A percentile compares a stretch with the other conserved stretches of the same genome.
Evolutionary conservation across 1,284 basidiomycete genomes (phyloP).

Genomic region (Boletus mariae): DNA sequence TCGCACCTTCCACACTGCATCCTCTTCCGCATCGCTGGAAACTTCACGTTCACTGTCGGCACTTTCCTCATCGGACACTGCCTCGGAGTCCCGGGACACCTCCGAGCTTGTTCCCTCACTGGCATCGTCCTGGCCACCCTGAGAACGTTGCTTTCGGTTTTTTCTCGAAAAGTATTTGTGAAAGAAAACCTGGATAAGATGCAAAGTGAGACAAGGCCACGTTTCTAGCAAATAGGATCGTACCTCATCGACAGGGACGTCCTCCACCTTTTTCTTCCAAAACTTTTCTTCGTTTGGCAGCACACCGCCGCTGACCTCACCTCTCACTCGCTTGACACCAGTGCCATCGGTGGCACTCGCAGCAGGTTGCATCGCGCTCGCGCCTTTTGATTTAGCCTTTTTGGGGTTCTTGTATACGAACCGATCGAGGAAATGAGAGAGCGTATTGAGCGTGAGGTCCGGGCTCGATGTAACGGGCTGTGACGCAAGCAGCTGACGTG

Average conservation of each 20-base stretch:
- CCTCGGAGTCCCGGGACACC: conserved; percentile 23
- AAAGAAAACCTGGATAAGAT: conserved; percentile 55
- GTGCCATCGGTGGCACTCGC: conserved; percentile 61
- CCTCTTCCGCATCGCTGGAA: conserved; percentile 55
- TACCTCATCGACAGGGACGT: conserved; percentile 88
- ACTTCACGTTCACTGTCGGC: conserved; percentile 40
- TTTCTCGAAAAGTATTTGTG: conserved; percentile 66
- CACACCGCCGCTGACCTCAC: conserved; percentile 48
- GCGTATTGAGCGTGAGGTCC: conserved; percentile 90
- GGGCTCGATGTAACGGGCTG: conserved; percentile 76
- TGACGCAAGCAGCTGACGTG: conserved; percentile 73
- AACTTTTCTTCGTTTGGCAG: conserved; percentile 80
- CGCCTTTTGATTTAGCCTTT: conserved; percentile 71
- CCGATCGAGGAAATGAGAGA: conserved; percentile 87
- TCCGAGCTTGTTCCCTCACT: conserved; percentile 35
- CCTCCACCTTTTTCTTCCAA: conserved; percentile 67
- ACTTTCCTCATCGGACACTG: conserved; percentile 37
- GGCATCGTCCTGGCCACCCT: conserved; percentile 33
- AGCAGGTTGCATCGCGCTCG: conserved; percentile 95
- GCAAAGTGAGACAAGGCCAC: conserved; percentile 2
- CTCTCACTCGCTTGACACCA: conserved; percentile 71
- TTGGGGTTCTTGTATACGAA: conserved; percentile 96
- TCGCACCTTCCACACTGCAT: conserved; percentile 80
- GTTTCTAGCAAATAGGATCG: conserved; percentile 16
- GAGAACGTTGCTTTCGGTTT: conserved; percentile 42